Evolutionary conservation across 108 stramenopile species (phyloP), one percentile per base, ranked within the genome.

Genomic region (Phaeodactylum tricornutum): DNA sequence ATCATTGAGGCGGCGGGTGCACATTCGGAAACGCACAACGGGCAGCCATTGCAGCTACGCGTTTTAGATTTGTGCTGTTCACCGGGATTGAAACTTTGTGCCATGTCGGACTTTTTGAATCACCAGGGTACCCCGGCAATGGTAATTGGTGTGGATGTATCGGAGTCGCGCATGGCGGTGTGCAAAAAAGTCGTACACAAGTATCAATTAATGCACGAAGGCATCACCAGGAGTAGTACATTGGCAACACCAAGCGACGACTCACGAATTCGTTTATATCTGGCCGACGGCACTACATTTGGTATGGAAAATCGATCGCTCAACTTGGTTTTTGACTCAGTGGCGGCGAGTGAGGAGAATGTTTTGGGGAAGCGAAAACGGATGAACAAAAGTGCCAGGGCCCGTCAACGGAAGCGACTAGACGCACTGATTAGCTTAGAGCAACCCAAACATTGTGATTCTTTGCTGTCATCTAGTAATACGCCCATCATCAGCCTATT

Each of bases 41-140:
- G n/a, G n/a, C n/a, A n/a, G n/a, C 11, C 43, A 37, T 24, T n/a
- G 17, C 53, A 46, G 3, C 17, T 87, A 9, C 66, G 84, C 11
- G 69, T 92, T 3, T 58, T 95, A 30, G 95, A 96, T 67, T 53
- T 96, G 29, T 96, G 95, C 47, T 92, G 87, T 49, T 76, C 75
- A 40, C 95, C 95, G 6, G 89, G 95, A 15, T 55, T 82, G 9
- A 96, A 96, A 55, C 55, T 92, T 2, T 81, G 81, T 46, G 66
- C 65, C 48, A 67, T 96, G 28, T 75, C 80, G 0, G 95, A 96
- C 55, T 47, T 19, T 29, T 60, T 60, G 24, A 64, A 50, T 39
- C 48, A 37, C 22, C n/a, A 29, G 21, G 11, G 24, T 2, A 51
- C 51, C 5, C n/a, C n/a, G n/a, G n/a, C n/a, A n/a, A n/a, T n/a